Evolutionary conservation across 2,329 filamentous ascomycete genomes (phyloP), one percentile per base, ranked within the genome.

Genomic region (Arthrinium puccinioides): DNA sequence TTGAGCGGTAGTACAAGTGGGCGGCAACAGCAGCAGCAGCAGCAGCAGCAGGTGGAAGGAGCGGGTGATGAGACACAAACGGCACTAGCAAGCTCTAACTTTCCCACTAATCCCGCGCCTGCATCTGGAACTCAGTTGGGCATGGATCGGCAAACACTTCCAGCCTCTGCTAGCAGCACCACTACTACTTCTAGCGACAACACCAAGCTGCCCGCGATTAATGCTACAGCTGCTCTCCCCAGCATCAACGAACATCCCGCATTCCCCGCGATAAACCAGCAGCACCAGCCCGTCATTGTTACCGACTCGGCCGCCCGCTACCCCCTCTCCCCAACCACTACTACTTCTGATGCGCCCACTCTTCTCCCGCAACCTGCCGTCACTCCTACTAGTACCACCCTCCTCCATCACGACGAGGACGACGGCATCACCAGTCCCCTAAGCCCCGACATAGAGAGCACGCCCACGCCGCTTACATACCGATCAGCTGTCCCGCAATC

Each of bases 141-240:
- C 38, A 62, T 52, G 41, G 62, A 65, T 62, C 61, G 54, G 46
- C 61, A 50, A 24, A 41, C 28, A 43, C 47, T 38, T 41, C 42
- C 46, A 32, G 23, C 41, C 11, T 24, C 40, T 35, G 33, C 33
- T 18, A 27, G 19, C 20, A 27, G 14, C 33, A 27, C 9, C 32
- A 35, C 9, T n/a, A 26, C 24, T 14, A 36, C 3, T 14, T 14
- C 16, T 24, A 32, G 7, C 20, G 18, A 23, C 31, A 20, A 23
- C 14, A n/a, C n/a, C n/a, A n/a, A n/a, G n/a, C n/a, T n/a, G n/a
- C 37, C 44, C 30, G 27, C 40, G 32, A 28, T 45, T 38, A 44
- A 18, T 27, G 13, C 34, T 31, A 43, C 41, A 9, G 27, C 43
- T 36, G 32, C 50, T 43, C 53, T 60, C 19, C 54, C 55, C 31